A percentile compares a stretch with the other conserved stretches of the same genome.
These are phyloP conservation scores for Myxozyma kluyveri DNA, from an alignment of 805 yeast genomes.

Conservation along the genomic window DNA sequence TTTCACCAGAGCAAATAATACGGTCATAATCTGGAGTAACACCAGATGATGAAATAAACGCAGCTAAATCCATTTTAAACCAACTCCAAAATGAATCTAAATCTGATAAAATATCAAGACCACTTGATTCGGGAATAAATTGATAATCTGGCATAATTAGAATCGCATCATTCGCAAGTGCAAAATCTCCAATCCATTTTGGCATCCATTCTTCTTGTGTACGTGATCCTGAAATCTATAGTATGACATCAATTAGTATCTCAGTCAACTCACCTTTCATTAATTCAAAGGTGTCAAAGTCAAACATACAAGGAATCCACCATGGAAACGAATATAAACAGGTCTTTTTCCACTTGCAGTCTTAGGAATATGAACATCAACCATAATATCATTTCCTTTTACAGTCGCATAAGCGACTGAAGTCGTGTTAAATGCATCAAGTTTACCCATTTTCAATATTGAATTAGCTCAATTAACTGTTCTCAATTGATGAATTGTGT, in stretches of 20 bases:
- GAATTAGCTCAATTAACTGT: too few relatives aligned
- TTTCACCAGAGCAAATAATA: conserved; percentile 9
- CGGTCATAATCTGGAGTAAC: conserved; percentile 14
- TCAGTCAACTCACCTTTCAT: not conserved
- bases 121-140: conserved; percentile 16
- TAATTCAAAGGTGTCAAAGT: not conserved
- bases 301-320: conserved; percentile 16
- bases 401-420: conserved; percentile 8
- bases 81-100: conserved; percentile 15
- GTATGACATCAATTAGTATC: not conserved
- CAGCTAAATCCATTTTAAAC: conserved; percentile 11
- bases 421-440: conserved; percentile 12
- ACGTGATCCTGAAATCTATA: conserved; percentile 15
- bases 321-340: conserved; percentile 14
- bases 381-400: conserved; percentile 1
- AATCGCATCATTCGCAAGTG: conserved; percentile 9
- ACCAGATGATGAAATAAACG: conserved; percentile 3
- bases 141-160: conserved; percentile 18
- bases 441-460: conserved; percentile 3
- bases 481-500: too few relatives aligned
- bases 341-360: conserved; percentile 5
- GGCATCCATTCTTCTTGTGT: conserved; percentile 8
- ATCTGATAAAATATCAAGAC: conserved; percentile 13
- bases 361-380: conserved; percentile 13
- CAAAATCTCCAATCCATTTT: conserved; percentile 12